Base-by-base conservation (phyloP, 2,329 filamentous ascomycete species). In the Colletotrichum echinochloae region DNA sequence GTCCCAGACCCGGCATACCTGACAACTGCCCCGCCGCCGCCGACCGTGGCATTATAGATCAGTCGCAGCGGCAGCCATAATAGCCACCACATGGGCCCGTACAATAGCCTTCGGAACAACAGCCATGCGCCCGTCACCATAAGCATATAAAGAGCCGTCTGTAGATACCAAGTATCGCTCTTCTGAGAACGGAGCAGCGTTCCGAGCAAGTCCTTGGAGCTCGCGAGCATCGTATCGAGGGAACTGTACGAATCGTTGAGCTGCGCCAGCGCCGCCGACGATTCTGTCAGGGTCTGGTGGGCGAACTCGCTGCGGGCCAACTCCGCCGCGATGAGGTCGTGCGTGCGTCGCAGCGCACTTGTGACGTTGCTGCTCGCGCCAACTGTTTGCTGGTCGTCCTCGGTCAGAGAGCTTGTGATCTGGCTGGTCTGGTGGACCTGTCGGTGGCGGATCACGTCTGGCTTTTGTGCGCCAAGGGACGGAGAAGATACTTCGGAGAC, bases 131-230 rank as follows among this genome's bases (percentile, higher is more conserved):
- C 90, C 1, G 94, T 98, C 7, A 83, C 88, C 28, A 92, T 77
- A 20, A 98, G 87, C 75, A 98, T 86, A 78, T 95, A 97, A 74
- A 98, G 90, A 2, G 95, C 90, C 46, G 93, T 97, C 81, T 96
- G 92, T 41, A 99, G 88, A 79, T 99, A 99, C 96, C 96, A 99
- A 2, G 95, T 98, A 79, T 99, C 96, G 74, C 92, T 96, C 86
- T 99, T 99, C 78, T 97, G 94, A 73, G 93, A 96, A 72, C 90
- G 89, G 56, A 98, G 83, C 55, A 99, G 84, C 23, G 93, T 94
- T 8, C 90, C 89, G 9, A 98, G 88, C 23, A 99, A 84, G 65
- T 90, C 91, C 73, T 89, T 88, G 55, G 93, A 95, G 66, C 89
- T 92, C 3, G 88, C 86, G 46, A 99, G 86, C 77, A 98, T 87